Conservation (phyloP, 83 land plant genomes). For the Picea abies region DNA sequence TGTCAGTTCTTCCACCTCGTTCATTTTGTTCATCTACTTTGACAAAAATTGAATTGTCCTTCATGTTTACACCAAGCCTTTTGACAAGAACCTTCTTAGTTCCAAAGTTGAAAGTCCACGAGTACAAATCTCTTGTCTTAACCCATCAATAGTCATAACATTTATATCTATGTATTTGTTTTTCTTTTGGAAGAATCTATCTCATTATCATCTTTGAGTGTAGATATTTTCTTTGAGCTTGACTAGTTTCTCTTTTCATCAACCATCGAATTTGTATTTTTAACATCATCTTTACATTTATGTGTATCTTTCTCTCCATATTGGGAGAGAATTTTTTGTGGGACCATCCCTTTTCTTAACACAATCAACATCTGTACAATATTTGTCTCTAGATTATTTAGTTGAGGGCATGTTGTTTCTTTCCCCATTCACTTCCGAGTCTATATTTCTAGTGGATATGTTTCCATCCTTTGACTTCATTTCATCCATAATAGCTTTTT, state of each 20-base stretch:
- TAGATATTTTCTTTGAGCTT: too few species aligned
- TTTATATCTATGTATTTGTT: too few species aligned
- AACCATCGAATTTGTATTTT: too few species aligned
- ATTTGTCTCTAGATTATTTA: conserved; percentile 6
- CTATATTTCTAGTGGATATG: background rate
- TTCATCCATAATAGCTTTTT: conserved; percentile 40
- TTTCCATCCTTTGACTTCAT: background rate
- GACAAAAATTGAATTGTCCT: too few species aligned
- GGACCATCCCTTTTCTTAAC: conserved; percentile 32
- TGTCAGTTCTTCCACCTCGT: conserved; percentile 21
- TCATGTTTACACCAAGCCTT: background rate
- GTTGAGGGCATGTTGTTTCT: background rate
- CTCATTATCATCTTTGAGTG: too few species aligned
- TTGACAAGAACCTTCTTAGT: conserved; percentile 43
- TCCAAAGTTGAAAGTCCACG: conserved; percentile 33
- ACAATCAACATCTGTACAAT: conserved; percentile 19
- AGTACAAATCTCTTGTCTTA: background rate
- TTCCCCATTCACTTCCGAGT: background rate
- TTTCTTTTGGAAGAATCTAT: too few species aligned
- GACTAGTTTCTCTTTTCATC: too few species aligned
- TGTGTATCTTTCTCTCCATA: too few species aligned
- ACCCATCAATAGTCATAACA: too few species aligned
- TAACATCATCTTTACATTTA: too few species aligned
- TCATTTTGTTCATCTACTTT: too few species aligned
- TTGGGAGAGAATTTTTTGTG: too few species aligned